phyloP scores from a whole-genome alignment of 225 moss, liverwort and hornwort genomes.

The Marchantia polymorpha region DNA sequence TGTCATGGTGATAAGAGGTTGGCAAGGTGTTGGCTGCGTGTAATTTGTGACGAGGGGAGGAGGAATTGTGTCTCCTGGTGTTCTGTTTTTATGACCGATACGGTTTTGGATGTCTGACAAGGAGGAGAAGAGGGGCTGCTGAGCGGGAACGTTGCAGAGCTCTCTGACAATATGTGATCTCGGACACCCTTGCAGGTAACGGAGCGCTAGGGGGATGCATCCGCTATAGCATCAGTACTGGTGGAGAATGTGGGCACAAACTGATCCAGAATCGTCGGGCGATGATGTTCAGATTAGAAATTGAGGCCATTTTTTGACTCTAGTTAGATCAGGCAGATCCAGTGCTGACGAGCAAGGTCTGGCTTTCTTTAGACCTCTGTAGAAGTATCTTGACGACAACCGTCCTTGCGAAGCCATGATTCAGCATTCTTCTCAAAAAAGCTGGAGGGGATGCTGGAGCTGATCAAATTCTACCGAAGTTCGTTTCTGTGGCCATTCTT shows the following conservation, averaged over 20 bases:
- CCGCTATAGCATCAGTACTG: background rate
- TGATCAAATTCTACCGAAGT: background rate
- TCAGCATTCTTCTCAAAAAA: background rate
- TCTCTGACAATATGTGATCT: conserved; percentile 5
- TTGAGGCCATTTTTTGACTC: background rate
- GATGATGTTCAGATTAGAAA: conserved; percentile 5
- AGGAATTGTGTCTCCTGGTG: background rate
- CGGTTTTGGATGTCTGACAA: background rate
- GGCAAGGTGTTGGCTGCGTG: background rate
- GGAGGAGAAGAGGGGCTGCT: background rate
- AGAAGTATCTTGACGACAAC: background rate
- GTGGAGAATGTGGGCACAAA: conserved; percentile 4
- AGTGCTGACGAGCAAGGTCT: background rate
- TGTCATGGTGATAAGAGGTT: background rate
- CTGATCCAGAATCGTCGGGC: conserved; percentile 1
- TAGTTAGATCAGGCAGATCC: conserved; percentile 11
- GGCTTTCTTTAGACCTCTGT: background rate
- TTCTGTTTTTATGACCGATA: background rate
- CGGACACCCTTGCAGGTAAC: background rate
- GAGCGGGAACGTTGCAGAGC: background rate
- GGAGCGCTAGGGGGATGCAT: background rate
- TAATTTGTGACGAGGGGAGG: background rate
- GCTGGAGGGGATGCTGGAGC: conserved; percentile 10
- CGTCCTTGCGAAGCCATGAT: background rate
- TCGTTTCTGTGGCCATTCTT: background rate